Evolutionary conservation across 208 protist genomes (phyloP).

Genomic region (Acanthamoeba lenticulata): DNA sequence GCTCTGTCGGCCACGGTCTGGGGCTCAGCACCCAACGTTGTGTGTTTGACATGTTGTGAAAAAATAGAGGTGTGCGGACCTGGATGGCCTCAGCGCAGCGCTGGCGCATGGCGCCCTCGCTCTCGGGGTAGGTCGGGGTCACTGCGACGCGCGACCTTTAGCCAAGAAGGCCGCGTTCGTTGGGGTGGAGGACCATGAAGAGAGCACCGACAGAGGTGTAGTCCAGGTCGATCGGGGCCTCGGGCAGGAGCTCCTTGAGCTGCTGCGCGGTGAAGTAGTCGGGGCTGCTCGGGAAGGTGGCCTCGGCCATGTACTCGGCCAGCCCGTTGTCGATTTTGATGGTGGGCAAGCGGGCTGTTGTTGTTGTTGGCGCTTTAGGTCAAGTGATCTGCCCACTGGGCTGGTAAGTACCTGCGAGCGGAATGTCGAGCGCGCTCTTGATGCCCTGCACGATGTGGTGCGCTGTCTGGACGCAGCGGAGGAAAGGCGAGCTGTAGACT

Average conservation of each 20-base stretch:
- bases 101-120: neutral
- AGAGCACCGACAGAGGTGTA: neutral
- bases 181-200: neutral
- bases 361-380: neutral
- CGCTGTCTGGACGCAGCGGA: constrained; percentile 60
- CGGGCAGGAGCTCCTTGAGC: neutral
- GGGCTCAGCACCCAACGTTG: too few relatives aligned
- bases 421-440: neutral
- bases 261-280: neutral
- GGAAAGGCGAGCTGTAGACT: constrained; percentile 63
- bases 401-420: too few relatives aligned
- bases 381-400: too few relatives aligned
- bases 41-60: too few relatives aligned
- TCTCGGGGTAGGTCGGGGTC: neutral
- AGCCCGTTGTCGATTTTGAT: neutral
- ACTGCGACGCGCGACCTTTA: neutral
- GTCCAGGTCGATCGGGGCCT: neutral
- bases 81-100: neutral
- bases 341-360: neutral
- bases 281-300: neutral
- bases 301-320: neutral
- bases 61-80: neutral
- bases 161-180: too few relatives aligned
- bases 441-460: constrained; percentile 22
- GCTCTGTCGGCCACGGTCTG: too few relatives aligned